Evolutionary conservation across 345 rosid genomes (phyloP).

Genomic region (Melaleuca alternifolia): DNA sequence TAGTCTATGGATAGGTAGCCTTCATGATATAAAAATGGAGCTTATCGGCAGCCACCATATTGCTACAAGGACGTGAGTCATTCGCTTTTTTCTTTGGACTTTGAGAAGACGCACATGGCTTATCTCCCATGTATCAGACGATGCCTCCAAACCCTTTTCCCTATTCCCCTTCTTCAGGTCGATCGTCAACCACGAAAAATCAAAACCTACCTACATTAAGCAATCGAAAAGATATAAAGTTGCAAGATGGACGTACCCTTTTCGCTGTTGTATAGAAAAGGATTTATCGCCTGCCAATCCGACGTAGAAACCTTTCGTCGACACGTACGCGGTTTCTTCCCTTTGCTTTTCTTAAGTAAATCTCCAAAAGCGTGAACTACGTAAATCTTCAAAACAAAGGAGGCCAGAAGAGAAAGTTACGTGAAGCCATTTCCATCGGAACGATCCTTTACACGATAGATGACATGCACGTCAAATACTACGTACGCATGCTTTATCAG

Average conservation of each 20-base stretch:
- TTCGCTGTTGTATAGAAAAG: background rate
- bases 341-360: background rate
- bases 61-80: background rate
- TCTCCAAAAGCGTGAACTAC: background rate
- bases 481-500: background rate
- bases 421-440: slow-evolving; percentile 13
- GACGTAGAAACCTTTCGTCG: background rate
- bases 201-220: background rate
- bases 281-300: background rate
- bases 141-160: background rate
- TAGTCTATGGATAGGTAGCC: background rate
- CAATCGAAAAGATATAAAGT: background rate
- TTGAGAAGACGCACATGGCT: background rate
- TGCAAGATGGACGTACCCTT: background rate
- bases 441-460: slow-evolving; percentile 39
- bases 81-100: background rate
- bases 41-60: background rate
- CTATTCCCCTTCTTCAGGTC: background rate
- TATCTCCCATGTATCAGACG: background rate
- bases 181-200: background rate
- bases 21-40: background rate
- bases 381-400: background rate
- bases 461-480: slow-evolving; percentile 2
- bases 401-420: background rate
- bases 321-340: background rate